Evolutionary conservation across 1,139 yeast genomes (phyloP), one percentile per base, ranked within the genome.

Genomic region (Pneumocystis canis): DNA sequence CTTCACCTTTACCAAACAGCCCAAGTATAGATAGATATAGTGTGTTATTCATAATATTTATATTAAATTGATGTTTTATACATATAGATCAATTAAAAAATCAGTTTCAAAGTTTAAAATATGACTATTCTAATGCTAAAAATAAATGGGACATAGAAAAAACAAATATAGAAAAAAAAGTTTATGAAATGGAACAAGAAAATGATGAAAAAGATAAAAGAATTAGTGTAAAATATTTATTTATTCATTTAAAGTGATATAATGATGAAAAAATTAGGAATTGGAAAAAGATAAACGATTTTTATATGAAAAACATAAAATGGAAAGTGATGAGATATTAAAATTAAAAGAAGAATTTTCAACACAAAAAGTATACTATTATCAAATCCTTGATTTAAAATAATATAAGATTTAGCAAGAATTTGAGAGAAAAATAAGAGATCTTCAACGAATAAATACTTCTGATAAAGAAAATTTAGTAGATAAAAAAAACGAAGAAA

Each of bases 281-380:
- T 67, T 73, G 0, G 73, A 77, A 14, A 68, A 75, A 1, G 80
- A 78, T 62, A 78, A 77, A 63, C 69, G 73, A 41, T 75, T 75
- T 66, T 70, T 80, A 53, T 78, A 75, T 64, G 76, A 78, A n/a
- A 74, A 74, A 58, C 76, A 77, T 62, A 72, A 71, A 39, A 73
- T 72, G 62, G 66, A 75, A 7, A 67, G 72, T 1, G 69, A 70
- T 0, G 73, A 76, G 61, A 63, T 78, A 28, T 67, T 68, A 4
- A 67, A 70, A 6, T 64, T 73, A 20, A 72, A 73, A 60, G 72
- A 70, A 1, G 72, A 73, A 33, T 62, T 67, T 35, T 65, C 69
- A 9, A 61, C 63, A 16, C 20, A 16, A 39, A 57, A 39, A n/a
- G 59, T 57, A 20, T 3, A 20, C 30, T 25, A 4, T 35, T 57